Percentiles rank a stretch among this genome's conserved stretches.
phyloP scores from a whole-genome alignment of 768 basidiomycete species.

The Auriculariales sp. region DNA sequence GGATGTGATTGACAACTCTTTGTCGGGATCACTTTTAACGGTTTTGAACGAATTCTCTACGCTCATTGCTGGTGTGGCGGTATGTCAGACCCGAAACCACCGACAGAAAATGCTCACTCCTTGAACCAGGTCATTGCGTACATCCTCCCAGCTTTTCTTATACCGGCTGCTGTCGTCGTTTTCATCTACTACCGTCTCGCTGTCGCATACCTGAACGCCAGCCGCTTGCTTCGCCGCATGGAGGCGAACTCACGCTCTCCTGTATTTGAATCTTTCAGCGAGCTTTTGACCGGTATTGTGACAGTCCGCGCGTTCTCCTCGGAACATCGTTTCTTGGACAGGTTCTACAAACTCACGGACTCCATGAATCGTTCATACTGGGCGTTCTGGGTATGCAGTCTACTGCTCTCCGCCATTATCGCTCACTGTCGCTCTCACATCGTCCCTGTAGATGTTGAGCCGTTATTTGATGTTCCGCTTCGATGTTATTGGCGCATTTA shows the following conservation, averaged over 20 bases:
- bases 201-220: conserved; percentile 12
- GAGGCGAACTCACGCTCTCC: conserved; percentile 20
- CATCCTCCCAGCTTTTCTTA: conserved; percentile 3
- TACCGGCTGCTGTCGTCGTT: neutral
- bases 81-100: no score
- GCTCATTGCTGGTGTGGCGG: conserved; percentile 15
- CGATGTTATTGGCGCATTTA: conserved; percentile 20
- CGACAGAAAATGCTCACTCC: neutral
- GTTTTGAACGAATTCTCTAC: conserved; percentile 5
- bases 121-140: conserved; percentile 8
- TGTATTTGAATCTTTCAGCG: conserved; percentile 11
- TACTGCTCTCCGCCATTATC: no score
- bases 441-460: no score
- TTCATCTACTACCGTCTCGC: conserved; percentile 5
- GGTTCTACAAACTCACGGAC: conserved; percentile 4
- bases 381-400: no score
- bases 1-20: conserved; percentile 8
- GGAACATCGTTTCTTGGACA: conserved; percentile 8
- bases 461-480: conserved; percentile 16
- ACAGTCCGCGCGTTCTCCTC: conserved; percentile 12
- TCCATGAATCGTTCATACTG: conserved; percentile 6
- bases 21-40: conserved; percentile 4
- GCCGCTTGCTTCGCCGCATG: conserved; percentile 20
- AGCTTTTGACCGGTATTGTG: conserved; percentile 17
- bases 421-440: no score